Conservation (phyloP, 306 rosid species). For the Cotoneaster glaucophyllus region DNA sequence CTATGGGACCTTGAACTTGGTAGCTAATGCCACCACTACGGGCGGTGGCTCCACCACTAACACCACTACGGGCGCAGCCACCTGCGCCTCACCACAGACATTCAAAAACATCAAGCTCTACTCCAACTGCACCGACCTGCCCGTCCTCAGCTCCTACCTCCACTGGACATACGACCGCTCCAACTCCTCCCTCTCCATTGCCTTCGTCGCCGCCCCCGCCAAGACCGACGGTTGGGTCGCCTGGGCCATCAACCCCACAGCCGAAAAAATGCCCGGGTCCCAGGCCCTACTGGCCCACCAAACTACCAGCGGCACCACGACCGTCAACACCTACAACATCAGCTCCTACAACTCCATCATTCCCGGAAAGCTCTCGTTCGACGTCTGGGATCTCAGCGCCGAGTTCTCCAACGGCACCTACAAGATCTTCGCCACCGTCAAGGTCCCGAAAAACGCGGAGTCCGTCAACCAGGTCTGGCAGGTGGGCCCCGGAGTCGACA, state of each 20-base stretch:
- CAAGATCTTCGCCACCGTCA: constrained; percentile 19
- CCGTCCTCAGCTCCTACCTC: constrained; percentile 39
- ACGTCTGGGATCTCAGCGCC: constrained; percentile 11
- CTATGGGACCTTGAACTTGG: neutral
- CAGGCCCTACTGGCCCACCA: constrained; percentile 25
- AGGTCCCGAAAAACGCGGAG: neutral
- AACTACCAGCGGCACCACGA: neutral
- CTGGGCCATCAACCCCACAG: constrained; percentile 36
- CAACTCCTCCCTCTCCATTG: constrained; percentile 55
- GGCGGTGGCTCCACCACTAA: neutral
- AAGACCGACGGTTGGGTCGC: constrained; percentile 26
- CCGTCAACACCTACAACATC: constrained; percentile 17
- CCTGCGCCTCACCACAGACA: too few species aligned
- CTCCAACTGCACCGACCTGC: constrained; percentile 49
- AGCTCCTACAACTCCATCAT: neutral
- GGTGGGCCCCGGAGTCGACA: constrained; percentile 11
- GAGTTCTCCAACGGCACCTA: neutral
- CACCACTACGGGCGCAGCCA: too few species aligned
- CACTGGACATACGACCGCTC: constrained; percentile 52
- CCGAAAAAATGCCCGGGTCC: constrained; percentile 18
- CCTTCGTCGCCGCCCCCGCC: constrained; percentile 40
- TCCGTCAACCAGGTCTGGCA: constrained; percentile 23
- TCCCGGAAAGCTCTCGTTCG: constrained; percentile 12
- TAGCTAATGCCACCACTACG: neutral
- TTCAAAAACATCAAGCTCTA: constrained; percentile 26